phyloP scores from a whole-genome alignment of 2,329 filamentous ascomycete species.

The Pezicula neosporulosa region DNA sequence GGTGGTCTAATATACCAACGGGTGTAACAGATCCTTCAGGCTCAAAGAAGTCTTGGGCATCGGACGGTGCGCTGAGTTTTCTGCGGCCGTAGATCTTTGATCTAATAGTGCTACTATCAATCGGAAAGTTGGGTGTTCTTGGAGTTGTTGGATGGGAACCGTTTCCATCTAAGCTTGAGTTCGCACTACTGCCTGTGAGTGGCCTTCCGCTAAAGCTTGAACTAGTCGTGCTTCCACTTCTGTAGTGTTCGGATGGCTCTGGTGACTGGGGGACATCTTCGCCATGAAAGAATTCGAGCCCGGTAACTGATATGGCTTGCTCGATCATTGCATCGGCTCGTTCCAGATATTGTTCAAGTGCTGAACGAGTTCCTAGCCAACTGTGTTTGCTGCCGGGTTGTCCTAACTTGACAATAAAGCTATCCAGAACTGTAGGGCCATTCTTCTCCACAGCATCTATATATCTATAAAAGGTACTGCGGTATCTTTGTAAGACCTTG shows the following conservation, averaged over 20 bases:
- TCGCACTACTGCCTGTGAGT: not conserved
- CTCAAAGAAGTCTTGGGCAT: not conserved
- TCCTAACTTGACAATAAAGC: slow-evolving; percentile 12
- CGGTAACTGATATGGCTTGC: slow-evolving; percentile 13
- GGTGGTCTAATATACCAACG: not conserved
- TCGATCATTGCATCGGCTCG: slow-evolving; percentile 21
- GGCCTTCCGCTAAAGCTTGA: slow-evolving; percentile 1
- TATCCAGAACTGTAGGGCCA: slow-evolving; percentile 9
- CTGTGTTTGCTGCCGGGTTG: slow-evolving; percentile 13
- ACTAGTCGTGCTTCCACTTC: not conserved
- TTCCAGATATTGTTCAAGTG: slow-evolving; percentile 17
- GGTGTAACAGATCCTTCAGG: not conserved
- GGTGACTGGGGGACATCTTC: not conserved
- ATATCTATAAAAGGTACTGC: slow-evolving; percentile 18
- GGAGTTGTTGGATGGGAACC: not conserved
- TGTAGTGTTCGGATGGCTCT: not conserved
- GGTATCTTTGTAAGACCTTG: slow-evolving; percentile 15
- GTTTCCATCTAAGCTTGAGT: not conserved
- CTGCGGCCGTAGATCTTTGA: not conserved
- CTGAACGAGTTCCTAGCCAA: slow-evolving; percentile 12
- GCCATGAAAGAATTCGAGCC: slow-evolving; percentile 9
- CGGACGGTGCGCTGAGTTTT: not conserved
- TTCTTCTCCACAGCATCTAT: slow-evolving; percentile 13
- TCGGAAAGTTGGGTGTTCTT: not conserved
- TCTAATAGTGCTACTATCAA: not conserved